Percentiles rank a stretch among this genome's conserved stretches.
These are phyloP conservation scores for Dicorynia guianensis DNA, from an alignment of 306 rosid species.

Conservation along the genomic window DNA sequence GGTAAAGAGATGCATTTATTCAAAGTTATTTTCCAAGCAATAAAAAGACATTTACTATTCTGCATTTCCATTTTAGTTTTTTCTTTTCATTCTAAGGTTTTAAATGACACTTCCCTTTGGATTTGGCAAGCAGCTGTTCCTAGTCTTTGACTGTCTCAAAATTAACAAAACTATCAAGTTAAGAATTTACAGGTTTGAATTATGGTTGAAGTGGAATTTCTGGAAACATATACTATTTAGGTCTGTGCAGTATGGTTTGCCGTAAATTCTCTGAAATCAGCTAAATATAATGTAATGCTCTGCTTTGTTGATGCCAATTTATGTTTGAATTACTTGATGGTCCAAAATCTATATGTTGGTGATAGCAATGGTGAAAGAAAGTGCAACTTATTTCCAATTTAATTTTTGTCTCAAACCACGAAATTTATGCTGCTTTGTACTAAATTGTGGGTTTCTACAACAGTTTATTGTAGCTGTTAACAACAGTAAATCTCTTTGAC, in stretches of 20 bases:
- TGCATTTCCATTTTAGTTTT: not conserved
- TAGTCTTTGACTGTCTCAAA: not conserved
- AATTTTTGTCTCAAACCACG: not conserved
- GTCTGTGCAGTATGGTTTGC: constrained; percentile 27
- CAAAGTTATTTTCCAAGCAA: constrained; percentile 10
- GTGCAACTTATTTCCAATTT: not conserved
- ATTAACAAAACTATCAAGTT: not conserved
- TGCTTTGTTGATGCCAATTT: constrained; percentile 13
- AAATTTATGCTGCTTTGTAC: not conserved
- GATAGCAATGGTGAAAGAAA: not conserved
- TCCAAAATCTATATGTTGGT: not conserved
- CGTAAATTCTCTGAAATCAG: constrained; percentile 25
- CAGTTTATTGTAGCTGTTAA: not conserved
- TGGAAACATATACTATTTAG: not conserved
- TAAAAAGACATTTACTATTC: not conserved
- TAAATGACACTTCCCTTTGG: too few relatives aligned
- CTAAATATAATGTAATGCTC: not conserved
- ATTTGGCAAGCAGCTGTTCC: too few relatives aligned
- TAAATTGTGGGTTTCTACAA: not conserved
- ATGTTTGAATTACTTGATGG: not conserved
- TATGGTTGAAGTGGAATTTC: too few relatives aligned
- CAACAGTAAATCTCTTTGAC: constrained; percentile 24
- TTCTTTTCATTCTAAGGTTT: too few relatives aligned
- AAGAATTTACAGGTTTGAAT: too few relatives aligned
- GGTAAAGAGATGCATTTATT: not conserved